Evolutionary conservation across 2,329 filamentous ascomycete species (phyloP).

Genomic region (Colletotrichum scovillei): DNA sequence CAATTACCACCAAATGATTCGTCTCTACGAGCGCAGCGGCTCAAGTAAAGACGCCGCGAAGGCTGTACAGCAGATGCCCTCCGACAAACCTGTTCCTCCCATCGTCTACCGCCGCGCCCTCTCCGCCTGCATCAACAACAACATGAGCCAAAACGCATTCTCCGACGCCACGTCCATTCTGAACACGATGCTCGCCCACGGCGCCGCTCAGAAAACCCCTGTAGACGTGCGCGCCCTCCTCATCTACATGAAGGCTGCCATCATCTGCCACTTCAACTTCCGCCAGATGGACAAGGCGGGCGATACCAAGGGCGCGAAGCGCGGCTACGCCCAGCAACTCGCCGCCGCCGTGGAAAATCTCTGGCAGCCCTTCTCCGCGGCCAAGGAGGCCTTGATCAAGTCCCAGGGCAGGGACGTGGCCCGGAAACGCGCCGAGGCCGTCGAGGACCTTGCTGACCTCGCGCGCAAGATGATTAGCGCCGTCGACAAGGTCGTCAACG

Average conservation of each 20-base stretch:
- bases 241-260: constrained; percentile 67
- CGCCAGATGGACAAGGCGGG: constrained; percentile 45
- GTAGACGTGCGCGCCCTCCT: constrained; percentile 64
- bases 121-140: constrained; percentile 79
- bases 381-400: constrained; percentile 51
- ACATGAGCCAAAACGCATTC: constrained; percentile 78
- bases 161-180: constrained; percentile 73
- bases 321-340: constrained; percentile 62
- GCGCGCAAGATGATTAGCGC: constrained; percentile 58
- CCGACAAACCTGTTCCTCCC: constrained; percentile 49
- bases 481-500: constrained; percentile 55
- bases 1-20: constrained; percentile 77
- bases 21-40: constrained; percentile 72
- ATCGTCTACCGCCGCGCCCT: constrained; percentile 80
- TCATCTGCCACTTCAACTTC: constrained; percentile 57
- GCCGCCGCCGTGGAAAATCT: constrained; percentile 60
- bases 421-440: constrained; percentile 44
- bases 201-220: constrained; percentile 23
- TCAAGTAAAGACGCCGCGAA: constrained; percentile 71
- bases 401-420: constrained; percentile 6
- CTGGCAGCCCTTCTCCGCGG: constrained; percentile 59
- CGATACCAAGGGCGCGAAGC: constrained; percentile 49
- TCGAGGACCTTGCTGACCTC: constrained; percentile 56
- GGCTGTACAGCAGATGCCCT: constrained; percentile 68
- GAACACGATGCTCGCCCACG: constrained; percentile 65